These are phyloP conservation scores for Aspergillus sergii DNA, from an alignment of 2,329 filamentous ascomycete genomes.

Conservation along the genomic window DNA sequence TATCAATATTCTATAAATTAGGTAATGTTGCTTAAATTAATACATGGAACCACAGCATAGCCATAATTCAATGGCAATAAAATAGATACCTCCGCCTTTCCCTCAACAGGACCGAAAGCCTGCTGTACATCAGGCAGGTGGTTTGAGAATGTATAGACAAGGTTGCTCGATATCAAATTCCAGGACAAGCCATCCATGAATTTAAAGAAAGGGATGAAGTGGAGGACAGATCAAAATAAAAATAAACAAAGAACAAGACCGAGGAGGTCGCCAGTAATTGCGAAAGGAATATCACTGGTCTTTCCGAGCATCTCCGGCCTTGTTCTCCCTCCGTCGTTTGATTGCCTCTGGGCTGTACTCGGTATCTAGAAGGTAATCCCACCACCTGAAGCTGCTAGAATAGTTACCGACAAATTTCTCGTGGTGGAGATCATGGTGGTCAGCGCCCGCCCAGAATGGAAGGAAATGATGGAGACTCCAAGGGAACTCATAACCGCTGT, in stretches of 20 bases:
- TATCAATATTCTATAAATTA: neutral
- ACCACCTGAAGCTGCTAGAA: slow-evolving; percentile 97
- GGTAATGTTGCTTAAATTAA: neutral
- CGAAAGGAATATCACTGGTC: slow-evolving; percentile 22
- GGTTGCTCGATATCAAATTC: neutral
- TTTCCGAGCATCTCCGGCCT: slow-evolving; percentile 28
- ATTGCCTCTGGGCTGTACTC: slow-evolving; percentile 87
- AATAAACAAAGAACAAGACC: neutral
- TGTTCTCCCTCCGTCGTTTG: slow-evolving; percentile 74
- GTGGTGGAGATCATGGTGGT: slow-evolving; percentile 96
- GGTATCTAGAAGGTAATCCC: slow-evolving; percentile 92
- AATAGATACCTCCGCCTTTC: neutral
- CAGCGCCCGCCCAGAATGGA: slow-evolving; percentile 95
- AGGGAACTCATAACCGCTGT: slow-evolving; percentile 97
- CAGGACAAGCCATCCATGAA: neutral
- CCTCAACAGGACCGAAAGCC: neutral
- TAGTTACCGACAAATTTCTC: slow-evolving; percentile 99
- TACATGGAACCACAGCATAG: neutral
- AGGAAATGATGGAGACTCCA: slow-evolving; percentile 95
- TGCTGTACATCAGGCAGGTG: neutral
- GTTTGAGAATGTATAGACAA: neutral
- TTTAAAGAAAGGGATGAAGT: neutral
- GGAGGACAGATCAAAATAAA: neutral
- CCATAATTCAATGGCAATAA: neutral
- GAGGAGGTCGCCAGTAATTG: neutral